Base-by-base conservation (phyloP, 345 rosid species). In the Angophora floribunda region DNA sequence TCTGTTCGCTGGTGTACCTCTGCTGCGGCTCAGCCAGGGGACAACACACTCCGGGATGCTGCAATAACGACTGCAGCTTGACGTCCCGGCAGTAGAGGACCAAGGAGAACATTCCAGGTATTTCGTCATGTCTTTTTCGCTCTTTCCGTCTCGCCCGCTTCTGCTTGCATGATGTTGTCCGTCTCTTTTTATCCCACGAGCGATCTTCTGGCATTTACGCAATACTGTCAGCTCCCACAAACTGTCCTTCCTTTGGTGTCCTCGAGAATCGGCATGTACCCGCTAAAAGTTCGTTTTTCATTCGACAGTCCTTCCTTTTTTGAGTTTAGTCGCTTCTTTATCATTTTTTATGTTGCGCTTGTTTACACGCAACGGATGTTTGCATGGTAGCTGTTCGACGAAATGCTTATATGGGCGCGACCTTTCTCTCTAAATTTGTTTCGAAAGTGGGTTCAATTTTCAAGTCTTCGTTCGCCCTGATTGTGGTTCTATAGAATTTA, bases 1-100 rank as follows among this genome's bases (percentile, higher is more conserved):
- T 65, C 22, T 1, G 14, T 12, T 59, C 67, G 67, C 0, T 26
- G 1, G 44, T 2, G 21, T 2, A 44, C 10, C 11, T 65, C 78
- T 65, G 36, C 78, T 3, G 6, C 67, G 67, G 4, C 17, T 32
- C 22, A 9, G 22, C 79, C 22, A 32, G 9, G 22, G 47, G 82
- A 75, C 82, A 5, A 1, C 26, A 5, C 26, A 2, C 82, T 36
- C 26, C 49, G n/a, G 30, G 49, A 75, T 17, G 82, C 82, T 17
- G 49, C 47, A 9, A 36, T 10, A 5, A 10, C 82, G 9, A 2
- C 49, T 19, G 49, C 82, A 36, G 82, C 82, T 75, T 75, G 24
- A 21, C 47, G 6, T 32, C 4, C 80, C 44, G 1, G 6, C 47
- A 0, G 7, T 36, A 36, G 26, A 9, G 13, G 80, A 70, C 47